Evolutionary conservation across 2,329 filamentous ascomycete genomes (phyloP).

Genomic region (Ophiosphaerella herpotricha): DNA sequence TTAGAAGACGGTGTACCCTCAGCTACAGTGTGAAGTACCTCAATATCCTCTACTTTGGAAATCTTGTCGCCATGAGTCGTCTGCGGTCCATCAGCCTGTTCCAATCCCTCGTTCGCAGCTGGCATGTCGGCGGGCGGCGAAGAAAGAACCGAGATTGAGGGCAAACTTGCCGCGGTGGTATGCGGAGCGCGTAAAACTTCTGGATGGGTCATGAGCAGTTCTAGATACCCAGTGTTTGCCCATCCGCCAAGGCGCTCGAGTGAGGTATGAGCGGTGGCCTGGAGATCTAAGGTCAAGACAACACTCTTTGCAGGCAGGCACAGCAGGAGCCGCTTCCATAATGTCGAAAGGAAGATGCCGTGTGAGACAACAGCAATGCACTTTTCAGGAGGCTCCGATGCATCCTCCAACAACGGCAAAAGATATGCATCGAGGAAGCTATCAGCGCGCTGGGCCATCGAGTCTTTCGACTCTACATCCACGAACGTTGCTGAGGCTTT

Average conservation of each 20-base stretch:
- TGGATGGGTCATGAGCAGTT: constrained; percentile 46
- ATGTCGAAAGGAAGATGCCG: constrained; percentile 74
- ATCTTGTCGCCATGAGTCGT: not conserved
- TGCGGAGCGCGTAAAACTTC: not conserved
- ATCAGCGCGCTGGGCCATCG: constrained; percentile 68
- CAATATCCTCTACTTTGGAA: not conserved
- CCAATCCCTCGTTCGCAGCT: not conserved
- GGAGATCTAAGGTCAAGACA: constrained; percentile 50
- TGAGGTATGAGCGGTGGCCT: constrained; percentile 45
- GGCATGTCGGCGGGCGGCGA: constrained; percentile 4
- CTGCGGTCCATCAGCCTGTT: not conserved
- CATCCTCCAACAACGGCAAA: constrained; percentile 57
- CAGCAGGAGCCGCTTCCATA: constrained; percentile 67
- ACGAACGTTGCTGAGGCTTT: constrained; percentile 52
- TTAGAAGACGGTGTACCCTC: not conserved
- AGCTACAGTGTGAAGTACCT: not conserved
- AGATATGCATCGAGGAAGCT: constrained; percentile 70
- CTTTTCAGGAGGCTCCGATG: constrained; percentile 30
- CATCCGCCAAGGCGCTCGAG: constrained; percentile 62
- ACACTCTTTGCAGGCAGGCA: constrained; percentile 58
- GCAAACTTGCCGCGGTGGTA: not conserved
- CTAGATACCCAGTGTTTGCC: constrained; percentile 69
- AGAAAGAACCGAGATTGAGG: not conserved
- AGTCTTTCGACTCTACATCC: constrained; percentile 69
- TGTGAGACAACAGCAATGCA: constrained; percentile 76